Evolutionary conservation across 495 filamentous ascomycete genomes (phyloP), one percentile per base, ranked within the genome.

Genomic region (Aspergillus diversus): DNA sequence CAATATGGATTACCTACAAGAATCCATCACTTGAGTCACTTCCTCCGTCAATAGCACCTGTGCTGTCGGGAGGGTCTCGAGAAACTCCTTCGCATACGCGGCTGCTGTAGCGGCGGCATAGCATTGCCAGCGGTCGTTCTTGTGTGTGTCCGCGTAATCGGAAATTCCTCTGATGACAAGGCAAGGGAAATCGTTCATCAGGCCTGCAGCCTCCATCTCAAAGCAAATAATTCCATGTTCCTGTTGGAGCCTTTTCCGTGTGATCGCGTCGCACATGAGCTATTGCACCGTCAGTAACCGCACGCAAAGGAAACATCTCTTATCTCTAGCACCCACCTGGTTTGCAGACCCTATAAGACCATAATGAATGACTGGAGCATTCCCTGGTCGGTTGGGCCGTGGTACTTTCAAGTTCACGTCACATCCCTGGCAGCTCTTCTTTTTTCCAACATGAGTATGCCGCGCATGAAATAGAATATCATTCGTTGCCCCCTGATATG

Each of bases 401-500:
- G 21, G 21, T 27, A 27, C 21, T 27, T 27, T 27, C 21, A 27
- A 27, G 21, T 27, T 27, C 21, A 27, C 21, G 21, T 65, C 57
- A 51, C 63, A 65, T 3, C n/a, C 42, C 21, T 16, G 27, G 33
- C 63, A 65, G 51, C 60, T 57, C 15, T 43, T 9, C 9, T 7
- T 17, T 8, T 37, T 52, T n/a, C 35, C 13, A 4, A 15, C 12
- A 53, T 65, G 63, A 13, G 42, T 9, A 33, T 15, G 57, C 13
- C 31, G 21, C 5, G 63, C 16, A 4, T 27, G 48, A 27, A 65
- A 65, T 4, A 65, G 58, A 1, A 8, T 33, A 17, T 65, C 63
- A 33, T 65, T 34, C 15, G 33, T 57, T 7, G 33, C 21, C 4
- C 58, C 58, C 2, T 52, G 57, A n/a, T 9, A 43, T 15, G 8